These are phyloP conservation scores for Saksenaea vasiformis DNA, from an alignment of 371 early-diverging fungal genomes.

Conservation along the genomic window DNA sequence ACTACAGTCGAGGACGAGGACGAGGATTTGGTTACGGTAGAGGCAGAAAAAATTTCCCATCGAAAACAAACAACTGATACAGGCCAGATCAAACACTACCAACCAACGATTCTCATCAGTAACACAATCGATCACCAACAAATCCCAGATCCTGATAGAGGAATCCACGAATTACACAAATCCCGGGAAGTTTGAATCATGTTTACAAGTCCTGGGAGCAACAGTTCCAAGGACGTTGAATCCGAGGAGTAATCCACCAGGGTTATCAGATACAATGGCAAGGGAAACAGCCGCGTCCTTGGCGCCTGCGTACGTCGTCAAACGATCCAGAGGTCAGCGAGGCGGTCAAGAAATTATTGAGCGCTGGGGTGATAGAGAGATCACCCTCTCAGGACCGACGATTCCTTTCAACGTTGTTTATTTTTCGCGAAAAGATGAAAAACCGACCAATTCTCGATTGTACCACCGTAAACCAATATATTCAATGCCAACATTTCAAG, in stretches of 20 bases:
- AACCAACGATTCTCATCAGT: no score
- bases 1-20: no score
- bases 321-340: background rate
- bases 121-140: no score
- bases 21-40: no score
- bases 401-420: slow-evolving; percentile 8
- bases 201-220: no score
- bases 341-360: slow-evolving; percentile 4
- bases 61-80: no score
- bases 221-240: slow-evolving; percentile 61
- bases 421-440: slow-evolving; percentile 4
- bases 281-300: slow-evolving; percentile 57
- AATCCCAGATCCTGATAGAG: no score
- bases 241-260: slow-evolving; percentile 77
- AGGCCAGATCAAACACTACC: no score
- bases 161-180: no score
- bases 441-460: slow-evolving; percentile 9
- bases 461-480: background rate
- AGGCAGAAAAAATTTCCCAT: no score
- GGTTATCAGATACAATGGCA: slow-evolving; percentile 69
- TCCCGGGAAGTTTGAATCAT: no score
- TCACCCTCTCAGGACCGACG: background rate
- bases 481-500: slow-evolving; percentile 14
- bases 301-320: no score
- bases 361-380: background rate